Evolutionary conservation across 305 asterid genomes (phyloP), one percentile per base, ranked within the genome.

Genomic region (Plantago coronopus): DNA sequence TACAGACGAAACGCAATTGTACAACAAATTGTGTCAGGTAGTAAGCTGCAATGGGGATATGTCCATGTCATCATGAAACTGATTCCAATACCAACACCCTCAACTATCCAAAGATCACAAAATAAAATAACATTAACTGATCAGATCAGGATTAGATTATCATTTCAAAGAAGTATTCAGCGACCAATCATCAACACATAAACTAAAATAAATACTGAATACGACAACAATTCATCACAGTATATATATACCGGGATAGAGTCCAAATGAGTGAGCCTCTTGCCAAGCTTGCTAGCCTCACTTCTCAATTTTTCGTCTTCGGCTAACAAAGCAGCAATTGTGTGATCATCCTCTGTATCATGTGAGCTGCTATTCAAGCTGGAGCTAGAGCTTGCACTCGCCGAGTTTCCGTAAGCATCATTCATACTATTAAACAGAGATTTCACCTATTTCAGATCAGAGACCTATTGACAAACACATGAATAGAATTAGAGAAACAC

Each of bases 331-430:
- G 65, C 74, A 38, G 95, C 98, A 75, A 91, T 88, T 34, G 95
- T 79, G 44, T 83, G 96, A 81, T 91, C 98, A 79, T 91, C 98
- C 72, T 91, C 96, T 23, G 95, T 84, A 64, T 79, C 88, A 3
- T 79, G 79, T 16, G 87, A 76, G 54, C 88, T 84, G 62, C 95
- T 81, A 72, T 83, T 81, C 84, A 78, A 68, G 67, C 91, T 89
- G 65, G 94, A 82, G 61, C 88, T 83, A 57, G 93, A 78, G 68
- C 90, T 87, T 5, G 80, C 76, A 72, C 85, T 76, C 48, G 75
- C 74, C 7, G 40, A 34, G 74, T 75, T 78, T 19, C 83, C 67
- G 58, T 69, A 70, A 14, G 23, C 48, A 61, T 82, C 79, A 49
- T 60, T 64, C 95, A 86, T 86, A 44, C 68, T 73, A 40, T 27